Evolutionary conservation across 192 early-diverging fungal genomes (phyloP).

Genomic region (Coemansia brasiliensis): DNA sequence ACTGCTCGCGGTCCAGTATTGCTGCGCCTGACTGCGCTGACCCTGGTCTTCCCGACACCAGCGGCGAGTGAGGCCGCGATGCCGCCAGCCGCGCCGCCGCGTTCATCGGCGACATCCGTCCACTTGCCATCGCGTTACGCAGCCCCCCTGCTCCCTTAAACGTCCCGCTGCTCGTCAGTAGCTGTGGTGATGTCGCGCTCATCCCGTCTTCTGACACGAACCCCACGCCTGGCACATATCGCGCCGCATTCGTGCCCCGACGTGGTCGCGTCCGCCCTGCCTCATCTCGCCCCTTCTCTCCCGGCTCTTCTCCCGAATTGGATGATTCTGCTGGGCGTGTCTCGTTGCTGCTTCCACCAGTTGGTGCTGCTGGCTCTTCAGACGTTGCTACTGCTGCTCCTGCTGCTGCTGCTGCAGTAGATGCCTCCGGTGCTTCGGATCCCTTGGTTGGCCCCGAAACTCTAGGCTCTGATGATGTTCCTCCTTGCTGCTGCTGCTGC

Average conservation of each 20-base stretch:
- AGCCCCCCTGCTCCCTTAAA: slow-evolving; percentile 9
- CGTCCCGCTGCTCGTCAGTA: slow-evolving; percentile 5
- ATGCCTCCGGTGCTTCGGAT: no score
- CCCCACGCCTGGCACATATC: slow-evolving; percentile 52
- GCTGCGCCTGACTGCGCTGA: slow-evolving; percentile 3
- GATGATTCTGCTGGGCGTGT: slow-evolving; percentile 1
- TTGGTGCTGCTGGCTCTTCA: background rate
- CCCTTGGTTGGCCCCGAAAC: no score
- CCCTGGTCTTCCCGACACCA: slow-evolving; percentile 11
- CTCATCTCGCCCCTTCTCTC: background rate
- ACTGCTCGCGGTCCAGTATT: slow-evolving; percentile 20
- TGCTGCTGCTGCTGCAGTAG: slow-evolving; percentile 5
- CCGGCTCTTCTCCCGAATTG: background rate
- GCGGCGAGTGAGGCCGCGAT: slow-evolving; percentile 34
- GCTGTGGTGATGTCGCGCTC: slow-evolving; percentile 45
- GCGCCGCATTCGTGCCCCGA: slow-evolving; percentile 41
- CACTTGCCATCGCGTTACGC: slow-evolving; percentile 1
- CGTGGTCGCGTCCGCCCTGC: slow-evolving; percentile 19
- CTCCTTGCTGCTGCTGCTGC: no score
- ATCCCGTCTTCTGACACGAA: slow-evolving; percentile 49
- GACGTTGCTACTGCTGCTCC: background rate
- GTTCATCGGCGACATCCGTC: slow-evolving; percentile 43
- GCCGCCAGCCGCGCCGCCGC: slow-evolving; percentile 27
- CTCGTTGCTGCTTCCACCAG: background rate
- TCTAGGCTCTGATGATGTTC: no score